Base-by-base conservation (phyloP, 73 alveolate species). In the Blepharisma japonicum region DNA sequence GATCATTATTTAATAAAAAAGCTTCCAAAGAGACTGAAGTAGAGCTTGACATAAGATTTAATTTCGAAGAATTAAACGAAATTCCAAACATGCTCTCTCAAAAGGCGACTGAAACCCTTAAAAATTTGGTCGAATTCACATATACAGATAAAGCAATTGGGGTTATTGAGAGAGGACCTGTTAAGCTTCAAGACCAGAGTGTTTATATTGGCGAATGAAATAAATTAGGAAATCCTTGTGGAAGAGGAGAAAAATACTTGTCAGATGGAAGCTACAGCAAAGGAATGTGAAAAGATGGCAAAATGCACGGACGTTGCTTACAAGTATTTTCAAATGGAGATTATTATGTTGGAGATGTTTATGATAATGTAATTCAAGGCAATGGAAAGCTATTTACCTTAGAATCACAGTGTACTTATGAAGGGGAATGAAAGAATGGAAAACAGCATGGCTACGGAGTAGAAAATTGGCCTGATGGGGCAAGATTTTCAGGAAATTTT, bases 371-470 rank as follows among this genome's bases (percentile, higher is more conserved):
- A 49, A 54, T 71, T 0, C 79, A 67, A 14, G 86, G 81, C 7
- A 66, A 66, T 38, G 86, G 86, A 25, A 42, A 66, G 71, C 45
- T 79, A 11, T 45, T 11, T 14, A 18, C 66, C n/a, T 51, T 51
- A n/a, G 91, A 86, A 23, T 7, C 47, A 9, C 71, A 88, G 91
- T 38, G n/a, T 0, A 84, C 70, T 68, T 92, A 92, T 81, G 93
- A 87, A 54, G 98, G 98, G 6, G 67, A 81, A 14, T 92, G 96
- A 95, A 55, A 72, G 23, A 81, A 90, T 55, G 94, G 87, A 56
- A 56, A 61, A 81, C 79, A 91, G 55, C 91, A 92, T 80, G 98
- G 98, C 9, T 38, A 83, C 6, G 98, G 98, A 48, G 79, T 84
- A 46, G 93, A 87, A 68, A 87, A 82, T 5, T 89, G 93, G 92